Base-by-base conservation (phyloP, 2,329 filamentous ascomycete genomes). In the Celoporthe dispersa region DNA sequence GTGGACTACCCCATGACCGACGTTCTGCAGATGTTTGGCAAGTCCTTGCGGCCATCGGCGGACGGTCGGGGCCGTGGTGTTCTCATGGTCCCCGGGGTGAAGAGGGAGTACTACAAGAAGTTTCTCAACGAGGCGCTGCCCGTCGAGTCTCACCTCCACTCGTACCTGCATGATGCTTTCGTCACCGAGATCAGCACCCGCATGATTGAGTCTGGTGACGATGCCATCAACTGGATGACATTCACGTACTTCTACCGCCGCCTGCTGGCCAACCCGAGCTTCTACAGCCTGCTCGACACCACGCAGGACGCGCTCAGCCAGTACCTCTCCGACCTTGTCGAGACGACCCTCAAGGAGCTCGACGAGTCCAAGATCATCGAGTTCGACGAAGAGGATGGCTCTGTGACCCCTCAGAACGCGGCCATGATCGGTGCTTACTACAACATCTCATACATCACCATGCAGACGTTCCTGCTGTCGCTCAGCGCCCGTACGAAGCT, bases 351-450 rank as follows among this genome's bases (percentile, higher is more conserved):
- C 72, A 95, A 93, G 79, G 95, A 99, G 75, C 85, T 99, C 70
- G 86, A 91, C 11, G 95, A 98, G 76, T 94, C 94, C 48, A 97
- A 97, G 85, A 95, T 99, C 73, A 94, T 99, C 74, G 94, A 98
- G 75, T 88, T 97, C 64, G 95, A 98, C 74, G 94, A 97, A 77
- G 94, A 97, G 64, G 95, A 98, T 78, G 95, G 97, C 76, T 91
- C 90, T 0, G 91, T 98, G 60, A 88, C 92, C 25, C 94, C 96
- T 19, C 88, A 97, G 76, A 98, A 99, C 80, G 92, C 95, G 2
- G 96, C 96, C 74, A 98, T 98, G 93, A 98, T 99, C 77, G 94
- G 93, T 12, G 94, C 96, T 1, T 98, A 99, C 85, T 99, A 99
- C 87, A 98, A 98, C 81, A 97, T 99, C 77, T 98, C 95, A 7